Evolutionary conservation across 2,329 filamentous ascomycete species (phyloP).

Genomic region (Sclerotiophoma versabilis): DNA sequence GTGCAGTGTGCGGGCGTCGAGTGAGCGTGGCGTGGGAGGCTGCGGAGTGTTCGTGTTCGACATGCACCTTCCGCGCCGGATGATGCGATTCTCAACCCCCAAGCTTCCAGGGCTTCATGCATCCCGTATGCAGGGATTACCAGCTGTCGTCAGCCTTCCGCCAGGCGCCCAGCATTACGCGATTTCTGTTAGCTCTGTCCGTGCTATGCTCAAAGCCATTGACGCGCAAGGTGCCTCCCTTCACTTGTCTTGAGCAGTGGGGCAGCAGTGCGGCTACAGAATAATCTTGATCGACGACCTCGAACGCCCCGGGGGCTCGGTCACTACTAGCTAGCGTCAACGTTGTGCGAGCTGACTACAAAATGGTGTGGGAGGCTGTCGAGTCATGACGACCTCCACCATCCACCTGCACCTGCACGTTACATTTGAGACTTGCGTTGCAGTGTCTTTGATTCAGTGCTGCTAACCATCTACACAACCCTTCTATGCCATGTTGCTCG

Average conservation of each 20-base stretch:
- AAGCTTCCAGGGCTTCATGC: constrained; percentile 17
- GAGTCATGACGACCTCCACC: constrained; percentile 7
- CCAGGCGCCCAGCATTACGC: background rate
- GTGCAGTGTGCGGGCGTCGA: constrained; percentile 2
- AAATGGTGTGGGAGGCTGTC: background rate
- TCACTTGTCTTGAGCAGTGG: background rate
- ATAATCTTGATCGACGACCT: constrained; percentile 2
- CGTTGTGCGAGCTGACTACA: constrained; percentile 19
- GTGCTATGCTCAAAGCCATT: background rate
- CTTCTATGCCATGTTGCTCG: background rate
- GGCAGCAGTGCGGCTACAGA: constrained; percentile 1
- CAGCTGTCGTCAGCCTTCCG: background rate
- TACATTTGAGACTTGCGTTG: background rate
- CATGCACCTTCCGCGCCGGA: constrained; percentile 7
- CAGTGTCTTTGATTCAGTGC: background rate
- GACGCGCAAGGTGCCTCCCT: background rate
- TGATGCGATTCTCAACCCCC: constrained; percentile 12
- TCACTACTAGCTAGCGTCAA: constrained; percentile 17
- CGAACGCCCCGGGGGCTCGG: background rate
- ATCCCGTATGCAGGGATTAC: constrained; percentile 12
- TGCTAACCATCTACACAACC: background rate
- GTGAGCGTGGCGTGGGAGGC: background rate
- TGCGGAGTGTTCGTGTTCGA: constrained; percentile 7
- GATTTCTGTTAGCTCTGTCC: background rate
- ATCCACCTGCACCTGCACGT: constrained; percentile 4